These are phyloP conservation scores for Talaromyces trachyspermus DNA, from an alignment of 495 filamentous ascomycete species.

Conservation along the genomic window DNA sequence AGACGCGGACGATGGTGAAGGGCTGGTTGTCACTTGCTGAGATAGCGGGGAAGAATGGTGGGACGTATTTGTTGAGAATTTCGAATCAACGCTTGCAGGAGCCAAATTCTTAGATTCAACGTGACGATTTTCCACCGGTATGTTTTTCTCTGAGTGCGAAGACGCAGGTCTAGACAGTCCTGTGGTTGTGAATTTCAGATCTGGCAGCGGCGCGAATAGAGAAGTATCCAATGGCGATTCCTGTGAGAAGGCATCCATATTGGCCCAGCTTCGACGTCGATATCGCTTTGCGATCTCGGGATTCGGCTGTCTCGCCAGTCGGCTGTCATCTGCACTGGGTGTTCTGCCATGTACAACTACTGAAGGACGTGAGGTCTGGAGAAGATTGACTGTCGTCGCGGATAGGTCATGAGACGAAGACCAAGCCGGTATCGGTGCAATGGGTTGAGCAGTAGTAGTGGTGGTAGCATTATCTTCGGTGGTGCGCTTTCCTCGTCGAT, in stretches of 20 bases:
- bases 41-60: constrained; percentile 80
- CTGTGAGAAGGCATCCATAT: constrained; percentile 55
- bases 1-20: constrained; percentile 20
- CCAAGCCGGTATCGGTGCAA: constrained; percentile 19
- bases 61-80: constrained; percentile 1
- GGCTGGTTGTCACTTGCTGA: constrained; percentile 61
- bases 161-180: constrained; percentile 38
- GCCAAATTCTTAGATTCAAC: constrained; percentile 15
- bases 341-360: constrained; percentile 29
- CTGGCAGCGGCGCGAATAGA: constrained; percentile 9
- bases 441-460: constrained; percentile 34
- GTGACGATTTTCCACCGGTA: constrained; percentile 29
- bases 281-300: constrained; percentile 68
- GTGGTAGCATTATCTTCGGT: constrained; percentile 32
- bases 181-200: constrained; percentile 25
- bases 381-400: constrained; percentile 1
- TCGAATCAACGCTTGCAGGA: not conserved
- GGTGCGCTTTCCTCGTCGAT: constrained; percentile 51
- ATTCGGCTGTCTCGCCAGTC: constrained; percentile 26
- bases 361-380: constrained; percentile 6
- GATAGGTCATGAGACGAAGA: constrained; percentile 19
- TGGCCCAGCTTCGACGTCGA: constrained; percentile 75
- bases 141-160: constrained; percentile 52
- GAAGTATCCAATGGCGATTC: constrained; percentile 19
- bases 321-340: constrained; percentile 49